Conservation (phyloP, 2,329 filamentous ascomycete species). For the Aotearoamyces nothofagi region DNA sequence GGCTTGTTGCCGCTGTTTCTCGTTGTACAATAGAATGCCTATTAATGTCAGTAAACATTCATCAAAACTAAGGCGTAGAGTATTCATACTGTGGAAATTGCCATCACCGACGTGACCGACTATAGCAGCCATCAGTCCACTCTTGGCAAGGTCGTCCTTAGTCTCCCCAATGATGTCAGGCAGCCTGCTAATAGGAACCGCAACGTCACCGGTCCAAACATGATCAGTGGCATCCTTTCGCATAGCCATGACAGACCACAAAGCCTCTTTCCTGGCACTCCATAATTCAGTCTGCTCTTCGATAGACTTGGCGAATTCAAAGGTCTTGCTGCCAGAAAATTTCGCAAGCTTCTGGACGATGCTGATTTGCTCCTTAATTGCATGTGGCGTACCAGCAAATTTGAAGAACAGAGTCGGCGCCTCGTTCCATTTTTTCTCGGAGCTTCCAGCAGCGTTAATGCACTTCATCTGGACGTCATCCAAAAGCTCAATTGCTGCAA, state of each 20-base stretch:
- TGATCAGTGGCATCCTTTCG: constrained; percentile 43
- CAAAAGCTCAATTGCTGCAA: constrained; percentile 84
- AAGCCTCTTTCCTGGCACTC: constrained; percentile 69
- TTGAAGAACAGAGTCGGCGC: constrained; percentile 74
- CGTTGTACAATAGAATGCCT: constrained; percentile 45
- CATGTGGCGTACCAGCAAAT: constrained; percentile 53
- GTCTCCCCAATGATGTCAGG: constrained; percentile 68
- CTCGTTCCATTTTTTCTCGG: constrained; percentile 52
- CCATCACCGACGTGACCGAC: constrained; percentile 63
- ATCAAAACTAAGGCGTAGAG: constrained; percentile 1
- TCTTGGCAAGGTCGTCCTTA: constrained; percentile 41
- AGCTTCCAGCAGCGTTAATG: constrained; percentile 51
- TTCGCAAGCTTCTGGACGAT: constrained; percentile 51
- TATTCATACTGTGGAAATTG: constrained; percentile 49
- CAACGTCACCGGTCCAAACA: constrained; percentile 79
- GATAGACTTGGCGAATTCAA: constrained; percentile 60
- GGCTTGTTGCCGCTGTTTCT: constrained; percentile 49
- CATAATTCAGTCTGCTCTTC: constrained; percentile 66
- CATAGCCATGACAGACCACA: constrained; percentile 66
- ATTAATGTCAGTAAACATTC: neutral
- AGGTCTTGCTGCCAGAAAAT: constrained; percentile 45
- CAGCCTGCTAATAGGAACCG: constrained; percentile 62
- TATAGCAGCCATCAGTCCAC: constrained; percentile 44
- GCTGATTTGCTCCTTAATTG: constrained; percentile 65
- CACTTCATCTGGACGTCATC: constrained; percentile 79